Evolutionary conservation across 805 yeast genomes (phyloP).

Genomic region (Metschnikowia baotianmanensis): DNA sequence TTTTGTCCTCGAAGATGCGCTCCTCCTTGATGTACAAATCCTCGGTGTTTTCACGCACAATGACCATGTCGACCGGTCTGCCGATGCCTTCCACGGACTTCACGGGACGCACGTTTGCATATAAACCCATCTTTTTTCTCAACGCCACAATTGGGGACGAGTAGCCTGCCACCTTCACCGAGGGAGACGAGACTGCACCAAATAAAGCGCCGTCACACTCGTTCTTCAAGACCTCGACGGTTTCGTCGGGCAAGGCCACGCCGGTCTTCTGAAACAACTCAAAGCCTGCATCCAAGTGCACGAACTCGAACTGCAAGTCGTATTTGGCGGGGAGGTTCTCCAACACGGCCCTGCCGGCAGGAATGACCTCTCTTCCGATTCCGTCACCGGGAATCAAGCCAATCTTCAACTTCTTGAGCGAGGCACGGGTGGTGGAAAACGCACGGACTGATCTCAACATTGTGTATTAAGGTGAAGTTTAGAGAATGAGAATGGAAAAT

Average conservation of each 20-base stretch:
- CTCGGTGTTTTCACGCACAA: slow-evolving; percentile 98
- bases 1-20: slow-evolving; percentile 63
- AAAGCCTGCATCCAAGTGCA: slow-evolving; percentile 89
- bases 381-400: slow-evolving; percentile 98
- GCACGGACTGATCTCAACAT: slow-evolving; percentile 25
- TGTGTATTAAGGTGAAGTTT: slow-evolving; percentile 8
- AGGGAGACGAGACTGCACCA: slow-evolving; percentile 96
- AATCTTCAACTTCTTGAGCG: slow-evolving; percentile 37
- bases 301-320: slow-evolving; percentile 80
- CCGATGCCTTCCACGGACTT: slow-evolving; percentile 85
- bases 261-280: slow-evolving; percentile 95
- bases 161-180: slow-evolving; percentile 91
- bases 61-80: slow-evolving; percentile 93
- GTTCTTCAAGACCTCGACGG: slow-evolving; percentile 70
- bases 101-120: slow-evolving; percentile 97
- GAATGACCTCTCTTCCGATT: slow-evolving; percentile 95
- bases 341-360: slow-evolving; percentile 88
- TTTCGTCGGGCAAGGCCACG: slow-evolving; percentile 89
- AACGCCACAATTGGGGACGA: slow-evolving; percentile 99
- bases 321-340: slow-evolving; percentile 76
- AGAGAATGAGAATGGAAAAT: background rate
- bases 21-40: slow-evolving; percentile 96
- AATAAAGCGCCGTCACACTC: slow-evolving; percentile 96
- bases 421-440: slow-evolving; percentile 31
- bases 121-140: slow-evolving; percentile 90